Evolutionary conservation across 2,329 filamentous ascomycete species (phyloP).

Genomic region (Pseudogymnoascus sp.): DNA sequence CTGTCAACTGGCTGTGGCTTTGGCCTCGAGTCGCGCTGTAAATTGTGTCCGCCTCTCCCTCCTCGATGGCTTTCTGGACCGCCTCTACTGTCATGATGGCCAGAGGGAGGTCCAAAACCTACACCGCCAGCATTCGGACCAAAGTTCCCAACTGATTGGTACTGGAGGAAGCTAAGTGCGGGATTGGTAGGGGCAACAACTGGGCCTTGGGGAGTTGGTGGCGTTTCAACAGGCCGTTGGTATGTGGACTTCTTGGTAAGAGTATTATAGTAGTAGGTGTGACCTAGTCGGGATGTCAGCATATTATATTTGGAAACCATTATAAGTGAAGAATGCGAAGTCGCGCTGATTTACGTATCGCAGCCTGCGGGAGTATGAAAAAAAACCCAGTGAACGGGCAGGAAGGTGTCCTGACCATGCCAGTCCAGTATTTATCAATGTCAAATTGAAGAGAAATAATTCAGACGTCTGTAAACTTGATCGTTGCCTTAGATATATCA

Average conservation of each 20-base stretch:
- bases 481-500: too few relatives aligned
- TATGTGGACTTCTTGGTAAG: slow-evolving; percentile 82
- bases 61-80: slow-evolving; percentile 38
- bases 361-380: background rate
- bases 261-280: slow-evolving; percentile 81
- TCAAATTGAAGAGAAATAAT: background rate
- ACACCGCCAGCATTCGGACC: slow-evolving; percentile 29
- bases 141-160: slow-evolving; percentile 34
- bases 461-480: too few relatives aligned
- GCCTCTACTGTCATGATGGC: slow-evolving; percentile 27
- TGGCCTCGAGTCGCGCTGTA: slow-evolving; percentile 38
- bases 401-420: background rate
- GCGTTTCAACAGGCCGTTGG: slow-evolving; percentile 52
- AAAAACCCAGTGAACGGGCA: background rate
- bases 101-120: slow-evolving; percentile 25
- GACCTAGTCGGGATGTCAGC: slow-evolving; percentile 41
- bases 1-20: slow-evolving; percentile 65
- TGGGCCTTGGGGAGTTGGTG: slow-evolving; percentile 15
- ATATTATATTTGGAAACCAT: slow-evolving; percentile 12
- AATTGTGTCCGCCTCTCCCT: slow-evolving; percentile 46
- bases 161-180: slow-evolving; percentile 35
- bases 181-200: slow-evolving; percentile 18
- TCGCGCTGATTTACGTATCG: background rate
- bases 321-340: background rate
- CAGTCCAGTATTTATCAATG: background rate